Evolutionary conservation across 2,329 filamentous ascomycete genomes (phyloP), one percentile per base, ranked within the genome.

Genomic region (Sphaerulina musiva): DNA sequence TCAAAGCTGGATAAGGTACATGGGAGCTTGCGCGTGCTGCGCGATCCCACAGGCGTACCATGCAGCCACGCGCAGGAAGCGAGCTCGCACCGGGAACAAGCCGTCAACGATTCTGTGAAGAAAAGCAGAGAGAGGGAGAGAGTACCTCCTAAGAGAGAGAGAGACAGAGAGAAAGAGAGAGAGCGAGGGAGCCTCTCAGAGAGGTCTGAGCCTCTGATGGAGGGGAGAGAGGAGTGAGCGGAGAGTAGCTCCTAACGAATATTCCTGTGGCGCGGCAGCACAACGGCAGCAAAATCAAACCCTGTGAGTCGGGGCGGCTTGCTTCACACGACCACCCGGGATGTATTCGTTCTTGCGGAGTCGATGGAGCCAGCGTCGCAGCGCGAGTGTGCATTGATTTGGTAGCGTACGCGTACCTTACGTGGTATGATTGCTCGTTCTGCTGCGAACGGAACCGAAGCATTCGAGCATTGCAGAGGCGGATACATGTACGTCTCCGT

Each of bases 201-300:
- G 20, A 20, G 20, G 20, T 20, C 20, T 3, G 20, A 20, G 20
- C n/a, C n/a, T n/a, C n/a, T n/a, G n/a, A n/a, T n/a, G 20, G 20
- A 20, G 20, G 20, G 20, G 20, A 20, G 20, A 3, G 20, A 2
- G 48, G 48, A 34, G 32, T 20, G 23, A 23, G 14, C 40, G 40
- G 31, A 51, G 31, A 31, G 40, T 31, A 44, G 41, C 39, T 51
- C 40, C 48, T 51, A 36, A 31, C 48, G 48, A 36, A 42, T 39
- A 36, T 34, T 39, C 42, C 42, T 34, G 48, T 51, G 48, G 48
- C 48, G 48, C 48, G 48, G 48, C 39, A 44, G n/a, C 29, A 44
- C 12, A 17, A 17, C 29, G 48, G 46, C 31, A 14, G 23, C 20
- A 31, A 34, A 31, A 26, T n/a, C n/a, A n/a, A 31, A 26, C 43